Percentiles rank a stretch among this genome's conserved stretches.
These are phyloP conservation scores for Phallus indusiatus DNA, from an alignment of 768 basidiomycete genomes.

Conservation along the genomic window DNA sequence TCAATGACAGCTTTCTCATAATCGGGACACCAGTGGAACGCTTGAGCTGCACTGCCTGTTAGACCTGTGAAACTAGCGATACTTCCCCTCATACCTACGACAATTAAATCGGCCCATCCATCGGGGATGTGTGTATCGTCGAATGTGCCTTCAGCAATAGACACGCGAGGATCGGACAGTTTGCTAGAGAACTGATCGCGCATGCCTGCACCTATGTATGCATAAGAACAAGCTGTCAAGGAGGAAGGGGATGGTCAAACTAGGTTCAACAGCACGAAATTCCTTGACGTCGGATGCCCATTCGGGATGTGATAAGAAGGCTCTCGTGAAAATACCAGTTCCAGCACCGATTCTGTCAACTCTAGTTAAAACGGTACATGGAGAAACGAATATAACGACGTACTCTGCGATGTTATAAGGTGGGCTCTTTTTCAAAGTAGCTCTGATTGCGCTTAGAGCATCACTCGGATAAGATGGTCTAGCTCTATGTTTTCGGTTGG, in stretches of 20 bases:
- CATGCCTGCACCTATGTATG: conserved; percentile 56
- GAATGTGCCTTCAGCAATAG: conserved; percentile 59
- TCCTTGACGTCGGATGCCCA: conserved; percentile 41
- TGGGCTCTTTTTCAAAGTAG: conserved; percentile 27
- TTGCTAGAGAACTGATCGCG: conserved; percentile 55
- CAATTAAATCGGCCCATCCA: conserved; percentile 68
- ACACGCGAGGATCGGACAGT: conserved; percentile 41
- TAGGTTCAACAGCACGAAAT: conserved; percentile 74
- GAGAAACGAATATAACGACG: conserved; percentile 19
- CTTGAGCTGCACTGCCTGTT: conserved; percentile 32
- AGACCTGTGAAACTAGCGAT: background rate
- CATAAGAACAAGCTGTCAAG: background rate
- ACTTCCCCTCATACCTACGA: conserved; percentile 57
- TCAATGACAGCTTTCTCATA: conserved; percentile 63
- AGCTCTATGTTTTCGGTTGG: conserved; percentile 33
- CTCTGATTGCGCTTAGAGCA: conserved; percentile 53
- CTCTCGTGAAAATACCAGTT: conserved; percentile 84
- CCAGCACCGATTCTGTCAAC: conserved; percentile 63
- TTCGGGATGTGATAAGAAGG: conserved; percentile 55
- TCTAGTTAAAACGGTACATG: background rate
- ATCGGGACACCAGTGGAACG: conserved; percentile 91
- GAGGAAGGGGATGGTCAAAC: conserved; percentile 1
- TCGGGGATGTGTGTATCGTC: conserved; percentile 49
- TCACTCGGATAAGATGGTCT: conserved; percentile 74
- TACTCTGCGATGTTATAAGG: conserved; percentile 65